Evolutionary conservation across 371 early-diverging fungal genomes (phyloP).

Genomic region (Chytridium lagenaria): DNA sequence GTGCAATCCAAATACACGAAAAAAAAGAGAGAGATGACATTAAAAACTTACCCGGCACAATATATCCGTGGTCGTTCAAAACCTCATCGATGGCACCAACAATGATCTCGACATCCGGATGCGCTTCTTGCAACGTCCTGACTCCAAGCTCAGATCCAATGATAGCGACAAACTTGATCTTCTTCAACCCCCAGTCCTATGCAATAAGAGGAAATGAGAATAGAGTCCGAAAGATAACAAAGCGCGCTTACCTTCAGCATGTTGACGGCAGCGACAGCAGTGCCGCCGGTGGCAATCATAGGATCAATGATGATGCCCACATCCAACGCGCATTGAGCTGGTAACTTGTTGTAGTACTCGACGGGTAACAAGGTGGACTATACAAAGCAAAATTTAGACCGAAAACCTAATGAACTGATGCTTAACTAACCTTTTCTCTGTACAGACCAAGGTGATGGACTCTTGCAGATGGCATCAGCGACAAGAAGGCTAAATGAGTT

Average conservation of each 20-base stretch:
- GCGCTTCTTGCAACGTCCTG: conserved; percentile 60
- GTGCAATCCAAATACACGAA: too few relatives aligned
- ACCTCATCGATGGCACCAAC: conserved; percentile 74
- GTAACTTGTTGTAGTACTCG: conserved; percentile 94
- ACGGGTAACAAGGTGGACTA: conserved; percentile 80
- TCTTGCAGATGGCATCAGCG: conserved; percentile 73
- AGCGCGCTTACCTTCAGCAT: conserved; percentile 60
- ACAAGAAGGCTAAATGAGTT: conserved; percentile 61
- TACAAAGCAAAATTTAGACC: background rate
- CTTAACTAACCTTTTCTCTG: conserved; percentile 84
- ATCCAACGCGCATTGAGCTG: conserved; percentile 69
- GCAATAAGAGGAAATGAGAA: background rate
- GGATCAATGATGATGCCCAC: conserved; percentile 82
- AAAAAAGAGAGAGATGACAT: too few relatives aligned
- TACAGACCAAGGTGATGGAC: conserved; percentile 83
- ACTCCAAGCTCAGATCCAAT: conserved; percentile 71
- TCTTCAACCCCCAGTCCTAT: conserved; percentile 78
- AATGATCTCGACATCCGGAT: conserved; percentile 78
- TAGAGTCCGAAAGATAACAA: too few relatives aligned
- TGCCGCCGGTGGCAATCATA: conserved; percentile 84
- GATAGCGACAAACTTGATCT: conserved; percentile 73
- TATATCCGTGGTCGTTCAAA: conserved; percentile 68
- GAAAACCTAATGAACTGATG: too few relatives aligned
- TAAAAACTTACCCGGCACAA: conserved; percentile 66
- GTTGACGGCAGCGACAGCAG: conserved; percentile 80